Percentiles rank a stretch among this genome's conserved stretches.
Evolutionary conservation across 2,329 filamentous ascomycete genomes (phyloP).

Genomic region (Daldinia sp.): DNA sequence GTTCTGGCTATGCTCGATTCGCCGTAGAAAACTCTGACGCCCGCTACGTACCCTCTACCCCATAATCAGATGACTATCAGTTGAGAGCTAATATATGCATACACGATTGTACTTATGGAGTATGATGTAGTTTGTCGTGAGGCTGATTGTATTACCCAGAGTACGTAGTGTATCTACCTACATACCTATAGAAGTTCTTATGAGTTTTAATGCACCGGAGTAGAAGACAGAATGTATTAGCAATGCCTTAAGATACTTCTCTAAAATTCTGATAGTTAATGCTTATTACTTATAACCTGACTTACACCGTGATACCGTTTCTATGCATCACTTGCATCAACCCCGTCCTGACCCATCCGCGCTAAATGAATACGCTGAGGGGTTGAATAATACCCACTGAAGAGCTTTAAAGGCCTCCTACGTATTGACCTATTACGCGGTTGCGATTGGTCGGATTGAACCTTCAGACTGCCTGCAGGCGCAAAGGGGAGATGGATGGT

Average conservation of each 20-base stretch:
- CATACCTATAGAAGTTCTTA: too few relatives aligned
- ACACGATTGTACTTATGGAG: conserved; percentile 14
- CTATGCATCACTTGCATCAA: conserved; percentile 32
- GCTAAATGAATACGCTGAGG: conserved; percentile 30
- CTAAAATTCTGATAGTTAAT: too few relatives aligned
- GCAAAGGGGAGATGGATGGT: conserved; percentile 11
- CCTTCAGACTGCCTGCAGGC: conserved; percentile 27
- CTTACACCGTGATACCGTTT: background rate
- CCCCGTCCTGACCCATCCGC: conserved; percentile 26
- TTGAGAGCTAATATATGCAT: conserved; percentile 17
- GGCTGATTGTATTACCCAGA: conserved; percentile 30
- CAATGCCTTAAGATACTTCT: background rate
- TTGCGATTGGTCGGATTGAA: conserved; percentile 27
- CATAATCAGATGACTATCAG: conserved; percentile 32
- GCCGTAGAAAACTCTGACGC: conserved; percentile 33
- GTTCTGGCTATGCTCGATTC: conserved; percentile 17
- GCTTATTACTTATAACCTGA: too few relatives aligned
- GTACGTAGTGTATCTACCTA: background rate
- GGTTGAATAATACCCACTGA: conserved; percentile 12
- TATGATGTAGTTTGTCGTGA: conserved; percentile 33
- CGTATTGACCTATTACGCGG: conserved; percentile 27
- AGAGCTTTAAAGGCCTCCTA: conserved; percentile 8
- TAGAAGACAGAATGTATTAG: background rate
- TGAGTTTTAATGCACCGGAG: background rate
- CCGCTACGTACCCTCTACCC: conserved; percentile 13